A percentile compares a stretch with the other conserved stretches of the same genome.
Evolutionary conservation across 2,329 filamentous ascomycete genomes (phyloP).

Genomic region (Fusarium avenaceum): DNA sequence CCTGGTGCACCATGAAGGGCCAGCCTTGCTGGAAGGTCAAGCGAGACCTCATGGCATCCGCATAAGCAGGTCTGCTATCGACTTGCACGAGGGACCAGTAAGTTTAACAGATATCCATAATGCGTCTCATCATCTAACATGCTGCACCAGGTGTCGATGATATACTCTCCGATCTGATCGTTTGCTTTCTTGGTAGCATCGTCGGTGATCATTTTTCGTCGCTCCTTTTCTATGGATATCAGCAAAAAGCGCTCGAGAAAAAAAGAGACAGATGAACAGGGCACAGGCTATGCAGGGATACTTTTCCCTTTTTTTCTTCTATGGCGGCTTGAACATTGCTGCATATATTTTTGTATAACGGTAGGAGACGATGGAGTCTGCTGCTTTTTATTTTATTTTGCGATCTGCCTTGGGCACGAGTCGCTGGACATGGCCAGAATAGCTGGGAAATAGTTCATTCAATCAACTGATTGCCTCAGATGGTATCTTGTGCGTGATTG

Average conservation of each 20-base stretch:
- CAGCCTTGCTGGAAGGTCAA: constrained; percentile 57
- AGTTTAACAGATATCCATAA: constrained; percentile 1
- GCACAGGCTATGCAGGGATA: constrained; percentile 26
- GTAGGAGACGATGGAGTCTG: constrained; percentile 29
- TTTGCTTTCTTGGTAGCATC: constrained; percentile 19
- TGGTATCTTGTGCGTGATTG: background rate
- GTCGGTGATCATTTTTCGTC: constrained; percentile 13
- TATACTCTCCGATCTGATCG: constrained; percentile 12
- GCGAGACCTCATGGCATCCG: constrained; percentile 52
- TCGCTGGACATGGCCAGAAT: constrained; percentile 36
- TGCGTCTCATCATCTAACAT: constrained; percentile 12
- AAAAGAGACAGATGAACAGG: constrained; percentile 25
- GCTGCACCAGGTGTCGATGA: constrained; percentile 8
- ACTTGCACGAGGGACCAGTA: constrained; percentile 41
- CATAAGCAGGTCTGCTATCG: constrained; percentile 48
- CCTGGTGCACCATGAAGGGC: constrained; percentile 56
- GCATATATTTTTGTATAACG: constrained; percentile 40
- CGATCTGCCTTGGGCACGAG: constrained; percentile 28
- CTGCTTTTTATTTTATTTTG: constrained; percentile 41
- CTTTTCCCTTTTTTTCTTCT: constrained; percentile 24
- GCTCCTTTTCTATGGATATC: constrained; percentile 23
- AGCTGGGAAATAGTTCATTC: constrained; percentile 34
- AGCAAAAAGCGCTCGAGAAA: constrained; percentile 26
- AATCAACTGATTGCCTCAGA: constrained; percentile 41
- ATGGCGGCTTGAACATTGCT: constrained; percentile 23